These are phyloP conservation scores for Phytopythium helicoides DNA, from an alignment of 352 stramenopile genomes.

Conservation along the genomic window DNA sequence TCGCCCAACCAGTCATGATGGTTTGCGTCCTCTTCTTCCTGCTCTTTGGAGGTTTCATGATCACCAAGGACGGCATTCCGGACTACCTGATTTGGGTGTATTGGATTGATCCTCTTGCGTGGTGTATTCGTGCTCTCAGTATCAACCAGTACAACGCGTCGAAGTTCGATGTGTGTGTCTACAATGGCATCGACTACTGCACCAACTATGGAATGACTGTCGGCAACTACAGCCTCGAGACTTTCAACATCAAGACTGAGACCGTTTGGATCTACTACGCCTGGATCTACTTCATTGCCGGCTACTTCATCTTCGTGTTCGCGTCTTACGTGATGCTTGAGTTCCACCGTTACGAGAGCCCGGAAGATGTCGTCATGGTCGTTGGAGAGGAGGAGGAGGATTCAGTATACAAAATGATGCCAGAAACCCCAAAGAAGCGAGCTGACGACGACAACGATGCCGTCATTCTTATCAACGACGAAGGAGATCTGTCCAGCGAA, in stretches of 20 bases:
- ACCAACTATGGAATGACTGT: constrained; percentile 19
- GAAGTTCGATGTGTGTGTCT: too few relatives aligned
- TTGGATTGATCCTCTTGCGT: constrained; percentile 70
- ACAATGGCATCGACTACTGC: constrained; percentile 53
- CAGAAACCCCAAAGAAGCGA: constrained; percentile 14
- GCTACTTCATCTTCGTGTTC: too few relatives aligned
- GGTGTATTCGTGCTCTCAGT: constrained; percentile 49
- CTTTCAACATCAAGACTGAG: constrained; percentile 45
- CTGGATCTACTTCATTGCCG: too few relatives aligned
- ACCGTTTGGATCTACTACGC: too few relatives aligned
- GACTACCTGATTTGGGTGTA: too few relatives aligned
- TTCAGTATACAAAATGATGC: constrained; percentile 17
- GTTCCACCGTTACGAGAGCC: too few relatives aligned
- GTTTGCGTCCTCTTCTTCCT: constrained; percentile 63
- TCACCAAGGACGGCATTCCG: constrained; percentile 53
- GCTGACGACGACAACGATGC: constrained; percentile 2
- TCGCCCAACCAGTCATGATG: constrained; percentile 63
- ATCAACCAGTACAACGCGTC: constrained; percentile 55
- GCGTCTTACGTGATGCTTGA: too few relatives aligned
- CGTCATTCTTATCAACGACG: constrained; percentile 14
- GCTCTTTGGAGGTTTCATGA: constrained; percentile 70
- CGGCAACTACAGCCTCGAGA: constrained; percentile 40
- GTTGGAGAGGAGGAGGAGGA: constrained; percentile 17
- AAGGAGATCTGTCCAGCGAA: constrained; percentile 10
- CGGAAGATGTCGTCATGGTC: constrained; percentile 19